phyloP scores from a whole-genome alignment of 768 basidiomycete species.

The Leucocoprinus sp. region DNA sequence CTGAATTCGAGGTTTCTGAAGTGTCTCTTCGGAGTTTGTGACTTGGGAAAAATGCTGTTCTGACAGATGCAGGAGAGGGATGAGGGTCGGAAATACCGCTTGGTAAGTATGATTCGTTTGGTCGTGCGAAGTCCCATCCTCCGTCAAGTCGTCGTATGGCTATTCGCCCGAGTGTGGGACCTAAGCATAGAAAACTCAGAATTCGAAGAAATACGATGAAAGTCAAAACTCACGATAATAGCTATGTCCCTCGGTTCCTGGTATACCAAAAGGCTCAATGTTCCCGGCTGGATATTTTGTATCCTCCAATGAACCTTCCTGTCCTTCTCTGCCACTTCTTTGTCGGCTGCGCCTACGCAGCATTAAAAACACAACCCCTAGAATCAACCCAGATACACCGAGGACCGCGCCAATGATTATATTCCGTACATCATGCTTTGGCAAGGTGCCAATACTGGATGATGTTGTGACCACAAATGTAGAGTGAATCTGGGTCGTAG shows the following conservation, averaged over 20 bases:
- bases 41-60: constrained; percentile 6
- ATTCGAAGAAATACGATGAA: not conserved
- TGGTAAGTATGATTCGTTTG: constrained; percentile 32
- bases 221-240: constrained; percentile 28
- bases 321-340: constrained; percentile 12
- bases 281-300: constrained; percentile 29
- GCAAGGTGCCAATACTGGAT: constrained; percentile 3
- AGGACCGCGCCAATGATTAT: constrained; percentile 24
- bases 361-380: constrained; percentile 23
- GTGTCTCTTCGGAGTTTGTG: not conserved
- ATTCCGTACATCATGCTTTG: constrained; percentile 22
- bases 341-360: constrained; percentile 25
- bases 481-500: constrained; percentile 11
- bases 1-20: not conserved
- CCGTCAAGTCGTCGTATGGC: constrained; percentile 45
- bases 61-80: constrained; percentile 12
- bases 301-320: constrained; percentile 21
- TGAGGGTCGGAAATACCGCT: constrained; percentile 27
- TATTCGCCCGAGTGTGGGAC: constrained; percentile 49
- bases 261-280: constrained; percentile 34
- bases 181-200: constrained; percentile 19
- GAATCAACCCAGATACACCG: constrained; percentile 22
- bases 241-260: constrained; percentile 24
- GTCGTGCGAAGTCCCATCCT: constrained; percentile 45
- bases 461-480: constrained; percentile 11